These are phyloP conservation scores for Nidularia sp. DNA, from an alignment of 768 basidiomycete genomes.

Conservation along the genomic window DNA sequence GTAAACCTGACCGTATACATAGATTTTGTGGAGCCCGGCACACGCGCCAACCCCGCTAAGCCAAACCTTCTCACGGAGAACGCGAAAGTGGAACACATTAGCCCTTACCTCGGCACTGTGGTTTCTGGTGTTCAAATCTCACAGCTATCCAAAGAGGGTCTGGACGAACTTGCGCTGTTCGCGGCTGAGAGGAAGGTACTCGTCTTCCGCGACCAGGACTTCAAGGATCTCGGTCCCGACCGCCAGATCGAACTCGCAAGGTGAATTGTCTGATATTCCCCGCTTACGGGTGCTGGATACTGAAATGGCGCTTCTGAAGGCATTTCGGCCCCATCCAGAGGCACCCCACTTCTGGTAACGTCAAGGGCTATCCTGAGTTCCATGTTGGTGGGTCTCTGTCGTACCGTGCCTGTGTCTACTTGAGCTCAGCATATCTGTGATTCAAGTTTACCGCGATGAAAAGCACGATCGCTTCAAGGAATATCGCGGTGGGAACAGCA, in stretches of 20 bases:
- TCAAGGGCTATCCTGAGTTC: slow-evolving; percentile 54
- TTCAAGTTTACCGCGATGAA: slow-evolving; percentile 46
- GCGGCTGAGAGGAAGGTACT: slow-evolving; percentile 51
- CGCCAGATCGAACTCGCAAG: slow-evolving; percentile 50
- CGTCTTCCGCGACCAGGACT: slow-evolving; percentile 57
- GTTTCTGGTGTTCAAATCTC: slow-evolving; percentile 49
- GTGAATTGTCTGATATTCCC: no score
- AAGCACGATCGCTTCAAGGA: slow-evolving; percentile 38
- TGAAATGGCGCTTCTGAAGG: no score
- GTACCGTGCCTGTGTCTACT: background rate
- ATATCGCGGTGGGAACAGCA: slow-evolving; percentile 37
- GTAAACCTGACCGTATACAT: background rate
- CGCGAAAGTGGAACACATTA: slow-evolving; percentile 33
- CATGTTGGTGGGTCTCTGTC: slow-evolving; percentile 40
- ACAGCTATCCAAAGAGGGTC: slow-evolving; percentile 43
- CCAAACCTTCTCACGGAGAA: slow-evolving; percentile 43
- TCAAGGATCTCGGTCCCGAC: slow-evolving; percentile 52
- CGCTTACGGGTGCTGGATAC: no score
- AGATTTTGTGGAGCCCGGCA: slow-evolving; percentile 41
- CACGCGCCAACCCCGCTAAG: slow-evolving; percentile 45
- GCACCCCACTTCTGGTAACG: slow-evolving; percentile 47
- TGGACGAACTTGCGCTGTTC: slow-evolving; percentile 49
- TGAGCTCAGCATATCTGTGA: background rate
- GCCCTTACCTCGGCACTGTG: slow-evolving; percentile 50
- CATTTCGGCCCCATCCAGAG: slow-evolving; percentile 43